Base-by-base conservation (phyloP, 352 stramenopile species). In the Globisporangium splendens region DNA sequence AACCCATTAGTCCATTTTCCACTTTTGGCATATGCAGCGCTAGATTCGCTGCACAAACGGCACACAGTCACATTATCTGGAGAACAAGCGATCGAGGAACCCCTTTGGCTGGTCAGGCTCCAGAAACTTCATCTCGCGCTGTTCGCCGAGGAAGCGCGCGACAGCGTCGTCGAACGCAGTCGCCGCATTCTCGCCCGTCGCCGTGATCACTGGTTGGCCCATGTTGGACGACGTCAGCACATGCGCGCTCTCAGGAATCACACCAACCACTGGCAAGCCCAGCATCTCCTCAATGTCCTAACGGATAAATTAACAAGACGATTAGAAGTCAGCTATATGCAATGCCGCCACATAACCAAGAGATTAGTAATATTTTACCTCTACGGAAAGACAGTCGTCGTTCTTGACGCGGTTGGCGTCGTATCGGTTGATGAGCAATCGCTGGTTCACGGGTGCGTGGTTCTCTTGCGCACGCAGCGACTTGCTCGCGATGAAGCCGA, bases 191-290 rank as follows among this genome's bases (percentile, higher is more conserved):
- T 95, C 83, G 8, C 72, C 77, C 39, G 80, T 66, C 1, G 79
- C 76, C 35, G 72, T 84, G 67, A 97, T 97, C 33, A 98, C 89
- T 4, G 92, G 92, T 62, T 95, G 91, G 20, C 92, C 92, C 70
- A 97, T 86, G 68, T 98, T 98, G 28, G 92, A 97, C 44, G 89
- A 96, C 54, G 89, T 96, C 24, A 98, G 73, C 28, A 98, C 89
- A 59, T 93, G 83, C 22, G 86, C 77, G 46, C 79, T 95, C 71
- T 97, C 90, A 0, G 92, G 92, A 51, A 98, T 93, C 39, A 98
- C 88, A 7, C 92, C 92, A 33, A 96, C 75, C 35, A 98, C 83
- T 14, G 82, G 78, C 50, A 98, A 65, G 0, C 89, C 92, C 24
- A 98, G 73, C 69, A 98, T 94, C 62, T 98, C 92, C 65, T 97